Evolutionary conservation across 352 stramenopile genomes (phyloP).

Genomic region (Globisporangium nodosum): DNA sequence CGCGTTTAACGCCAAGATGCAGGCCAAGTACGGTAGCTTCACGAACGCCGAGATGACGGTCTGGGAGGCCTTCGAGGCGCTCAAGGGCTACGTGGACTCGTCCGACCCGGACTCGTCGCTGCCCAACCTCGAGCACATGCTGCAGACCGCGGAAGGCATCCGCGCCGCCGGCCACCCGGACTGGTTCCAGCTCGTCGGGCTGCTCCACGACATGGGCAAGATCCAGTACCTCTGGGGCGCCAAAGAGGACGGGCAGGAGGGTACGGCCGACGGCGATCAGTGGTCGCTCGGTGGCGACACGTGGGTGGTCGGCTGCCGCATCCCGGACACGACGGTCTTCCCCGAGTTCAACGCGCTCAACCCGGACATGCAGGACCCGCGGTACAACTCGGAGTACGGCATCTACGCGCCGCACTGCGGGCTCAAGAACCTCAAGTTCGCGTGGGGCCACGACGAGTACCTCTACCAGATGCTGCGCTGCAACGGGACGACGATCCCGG

Average conservation of each 20-base stretch:
- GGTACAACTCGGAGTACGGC: conserved; percentile 82
- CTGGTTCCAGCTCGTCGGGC: conserved; percentile 89
- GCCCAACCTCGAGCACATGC: conserved; percentile 90
- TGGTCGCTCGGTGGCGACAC: conserved; percentile 93
- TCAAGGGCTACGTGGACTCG: conserved; percentile 92
- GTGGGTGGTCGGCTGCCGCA: conserved; percentile 88
- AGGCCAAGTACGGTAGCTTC: conserved; percentile 67
- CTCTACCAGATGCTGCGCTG: conserved; percentile 92
- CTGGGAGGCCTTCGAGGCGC: conserved; percentile 84
- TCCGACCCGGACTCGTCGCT: conserved; percentile 89
- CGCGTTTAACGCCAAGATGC: conserved; percentile 67
- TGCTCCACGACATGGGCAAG: conserved; percentile 94
- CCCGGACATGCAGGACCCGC: conserved; percentile 81
- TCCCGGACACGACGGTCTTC: conserved; percentile 87
- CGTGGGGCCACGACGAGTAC: conserved; percentile 93
- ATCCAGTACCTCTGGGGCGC: conserved; percentile 92
- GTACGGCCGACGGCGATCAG: conserved; percentile 82
- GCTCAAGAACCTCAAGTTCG: conserved; percentile 86
- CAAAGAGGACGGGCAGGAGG: conserved; percentile 81
- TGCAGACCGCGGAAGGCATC: conserved; percentile 94
- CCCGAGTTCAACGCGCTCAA: conserved; percentile 89
- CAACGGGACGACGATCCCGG: conserved; percentile 84
- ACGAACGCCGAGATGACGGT: conserved; percentile 86
- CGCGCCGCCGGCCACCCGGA: conserved; percentile 85
- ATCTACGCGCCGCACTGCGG: conserved; percentile 90